Evolutionary conservation across 1,139 yeast species (phyloP).

Genomic region (Kodamaea plutei): DNA sequence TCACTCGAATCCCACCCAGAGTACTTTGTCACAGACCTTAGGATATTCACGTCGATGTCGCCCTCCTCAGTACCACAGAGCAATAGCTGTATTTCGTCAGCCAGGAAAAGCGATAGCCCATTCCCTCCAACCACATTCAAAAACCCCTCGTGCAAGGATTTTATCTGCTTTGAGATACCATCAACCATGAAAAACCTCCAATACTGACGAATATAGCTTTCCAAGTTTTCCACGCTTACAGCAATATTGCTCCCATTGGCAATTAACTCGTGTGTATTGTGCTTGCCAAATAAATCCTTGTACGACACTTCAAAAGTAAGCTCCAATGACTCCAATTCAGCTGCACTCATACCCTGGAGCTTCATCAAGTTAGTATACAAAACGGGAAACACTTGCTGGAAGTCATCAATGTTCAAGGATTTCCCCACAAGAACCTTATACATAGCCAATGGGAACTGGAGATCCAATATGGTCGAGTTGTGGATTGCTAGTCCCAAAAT

Average conservation of each 20-base stretch:
- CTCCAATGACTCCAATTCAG: conserved; percentile 28
- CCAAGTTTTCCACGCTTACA: conserved; percentile 57
- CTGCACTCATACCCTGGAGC: conserved; percentile 40
- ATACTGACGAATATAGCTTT: conserved; percentile 59
- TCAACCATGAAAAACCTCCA: conserved; percentile 55
- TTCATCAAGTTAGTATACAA: conserved; percentile 55
- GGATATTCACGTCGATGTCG: conserved; percentile 59
- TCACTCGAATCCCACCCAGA: conserved; percentile 48
- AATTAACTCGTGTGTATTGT: conserved; percentile 46
- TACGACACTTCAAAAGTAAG: conserved; percentile 39
- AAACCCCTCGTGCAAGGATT: conserved; percentile 67
- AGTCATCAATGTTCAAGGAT: conserved; percentile 59
- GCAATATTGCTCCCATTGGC: conserved; percentile 48
- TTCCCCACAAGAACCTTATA: conserved; percentile 69
- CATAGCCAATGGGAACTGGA: conserved; percentile 69
- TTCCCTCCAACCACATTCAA: conserved; percentile 74
- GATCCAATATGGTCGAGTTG: conserved; percentile 81
- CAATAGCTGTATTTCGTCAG: conserved; percentile 75
- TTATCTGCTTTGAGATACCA: conserved; percentile 50
- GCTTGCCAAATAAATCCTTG: conserved; percentile 35
- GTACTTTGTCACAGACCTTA: conserved; percentile 71
- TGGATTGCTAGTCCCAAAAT: conserved; percentile 86
- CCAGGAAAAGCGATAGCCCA: conserved; percentile 70
- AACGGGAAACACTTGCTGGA: conserved; percentile 61
- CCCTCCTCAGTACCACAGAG: conserved; percentile 73